A percentile compares a stretch with the other conserved stretches of the same genome.
phyloP scores from a whole-genome alignment of 345 rosid genomes.

The Garcia nutans region DNA sequence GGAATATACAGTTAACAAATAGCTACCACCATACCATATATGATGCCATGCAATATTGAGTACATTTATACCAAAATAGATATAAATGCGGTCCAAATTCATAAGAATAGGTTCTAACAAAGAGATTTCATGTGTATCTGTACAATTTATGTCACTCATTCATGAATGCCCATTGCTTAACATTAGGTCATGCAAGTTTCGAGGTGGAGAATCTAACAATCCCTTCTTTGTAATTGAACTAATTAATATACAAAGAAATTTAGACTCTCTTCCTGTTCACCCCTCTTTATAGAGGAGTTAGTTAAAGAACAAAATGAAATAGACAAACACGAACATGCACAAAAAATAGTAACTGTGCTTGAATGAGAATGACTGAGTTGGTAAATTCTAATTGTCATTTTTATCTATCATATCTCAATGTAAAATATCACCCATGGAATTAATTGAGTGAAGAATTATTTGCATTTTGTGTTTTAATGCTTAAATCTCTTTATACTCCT shows the following conservation, averaged over 20 bases:
- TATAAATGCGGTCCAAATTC: constrained; percentile 14
- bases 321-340: not conserved
- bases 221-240: constrained; percentile 28
- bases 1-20: constrained; percentile 23
- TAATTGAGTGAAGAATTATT: not conserved
- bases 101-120: constrained; percentile 9
- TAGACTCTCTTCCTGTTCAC: not conserved
- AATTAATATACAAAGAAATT: not conserved
- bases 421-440: not conserved
- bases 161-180: constrained; percentile 26
- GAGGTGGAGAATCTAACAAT: constrained; percentile 4
- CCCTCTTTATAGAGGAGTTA: not conserved
- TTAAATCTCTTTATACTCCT: not conserved
- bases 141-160: constrained; percentile 17
- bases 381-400: not conserved
- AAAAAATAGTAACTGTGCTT: not conserved
- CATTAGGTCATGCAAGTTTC: constrained; percentile 24
- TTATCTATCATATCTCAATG: not conserved
- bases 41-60: constrained; percentile 14
- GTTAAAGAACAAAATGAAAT: constrained; percentile 8
- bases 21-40: constrained; percentile 10
- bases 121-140: not conserved
- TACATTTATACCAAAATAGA: constrained; percentile 6
- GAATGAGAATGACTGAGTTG: constrained; percentile 9
- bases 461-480: not conserved